Percentiles rank a stretch among this genome's conserved stretches.
Conservation (phyloP, 2,329 filamentous ascomycete species). For the Sclerotinia trifoliorum region DNA sequence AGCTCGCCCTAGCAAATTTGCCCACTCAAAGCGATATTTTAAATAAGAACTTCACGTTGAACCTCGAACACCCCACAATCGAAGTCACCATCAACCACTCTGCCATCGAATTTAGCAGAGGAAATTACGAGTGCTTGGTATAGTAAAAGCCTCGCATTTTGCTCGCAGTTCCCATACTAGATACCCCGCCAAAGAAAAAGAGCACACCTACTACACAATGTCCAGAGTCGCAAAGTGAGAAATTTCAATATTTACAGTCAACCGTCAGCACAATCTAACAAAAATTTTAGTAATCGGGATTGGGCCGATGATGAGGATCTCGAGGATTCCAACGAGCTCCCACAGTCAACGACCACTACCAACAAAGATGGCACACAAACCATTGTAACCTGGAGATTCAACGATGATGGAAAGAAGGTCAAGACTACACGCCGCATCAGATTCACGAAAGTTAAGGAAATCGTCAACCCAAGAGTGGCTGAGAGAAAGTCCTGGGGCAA, state of each 20-base stretch:
- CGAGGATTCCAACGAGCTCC: constrained; percentile 64
- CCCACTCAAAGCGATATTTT: constrained; percentile 24
- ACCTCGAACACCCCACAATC: constrained; percentile 20
- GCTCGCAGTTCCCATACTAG: neutral
- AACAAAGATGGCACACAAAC: constrained; percentile 99
- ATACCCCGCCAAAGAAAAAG: constrained; percentile 19
- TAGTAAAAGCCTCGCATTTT: constrained; percentile 7
- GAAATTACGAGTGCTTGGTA: constrained; percentile 6
- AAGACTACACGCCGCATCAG: constrained; percentile 97
- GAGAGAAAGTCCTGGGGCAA: constrained; percentile 92
- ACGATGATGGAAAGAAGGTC: constrained; percentile 92
- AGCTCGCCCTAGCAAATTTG: constrained; percentile 23
- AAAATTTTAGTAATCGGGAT: constrained; percentile 50
- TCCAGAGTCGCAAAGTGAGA: constrained; percentile 49
- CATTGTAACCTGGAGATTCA: constrained; percentile 82
- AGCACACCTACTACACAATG: constrained; percentile 37
- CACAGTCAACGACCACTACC: constrained; percentile 80
- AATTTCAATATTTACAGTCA: constrained; percentile 14
- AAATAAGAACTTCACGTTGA: constrained; percentile 21
- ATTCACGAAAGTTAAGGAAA: constrained; percentile 84
- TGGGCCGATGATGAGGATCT: constrained; percentile 93
- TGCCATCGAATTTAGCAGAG: constrained; percentile 16
- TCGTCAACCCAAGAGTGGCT: constrained; percentile 94
- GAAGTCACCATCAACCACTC: constrained; percentile 16
- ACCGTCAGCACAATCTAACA: constrained; percentile 28